Conservation (phyloP, 306 rosid species). For the Hylodesmum podocarpum region DNA sequence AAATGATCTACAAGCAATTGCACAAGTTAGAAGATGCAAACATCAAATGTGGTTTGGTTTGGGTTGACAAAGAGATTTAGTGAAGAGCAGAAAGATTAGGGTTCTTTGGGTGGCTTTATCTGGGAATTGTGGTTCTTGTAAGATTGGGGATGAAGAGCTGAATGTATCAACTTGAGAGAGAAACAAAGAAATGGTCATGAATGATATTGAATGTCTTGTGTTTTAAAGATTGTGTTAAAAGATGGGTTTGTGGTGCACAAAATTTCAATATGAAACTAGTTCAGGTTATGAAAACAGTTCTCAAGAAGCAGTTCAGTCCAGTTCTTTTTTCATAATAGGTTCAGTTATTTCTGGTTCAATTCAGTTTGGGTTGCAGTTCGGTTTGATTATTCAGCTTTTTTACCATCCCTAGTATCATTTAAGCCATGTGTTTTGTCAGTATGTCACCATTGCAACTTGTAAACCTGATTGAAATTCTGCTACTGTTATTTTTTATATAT, state of each 20-base stretch:
- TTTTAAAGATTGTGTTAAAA: neutral
- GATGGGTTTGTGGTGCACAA: neutral
- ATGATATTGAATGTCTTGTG: neutral
- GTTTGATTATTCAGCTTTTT: neutral
- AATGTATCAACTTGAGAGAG: neutral
- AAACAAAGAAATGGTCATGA: neutral
- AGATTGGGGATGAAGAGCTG: neutral
- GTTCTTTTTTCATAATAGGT: neutral
- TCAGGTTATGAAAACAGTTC: neutral
- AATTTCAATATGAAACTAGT: neutral
- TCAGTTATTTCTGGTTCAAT: neutral
- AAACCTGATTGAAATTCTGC: neutral
- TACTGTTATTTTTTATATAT: constrained; percentile 9
- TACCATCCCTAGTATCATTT: neutral
- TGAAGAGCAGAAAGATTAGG: neutral
- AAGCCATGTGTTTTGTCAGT: neutral
- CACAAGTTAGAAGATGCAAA: neutral
- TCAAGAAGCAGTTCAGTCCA: neutral
- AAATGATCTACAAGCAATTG: neutral
- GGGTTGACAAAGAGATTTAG: neutral
- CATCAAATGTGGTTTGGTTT: neutral
- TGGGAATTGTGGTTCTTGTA: neutral
- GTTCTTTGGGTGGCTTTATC: neutral
- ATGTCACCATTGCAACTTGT: neutral
- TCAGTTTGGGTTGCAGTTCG: neutral